A percentile compares a stretch with the other conserved stretches of the same genome.
Conservation (phyloP, 352 stramenopile species). For the Phytopythium boreale region DNA sequence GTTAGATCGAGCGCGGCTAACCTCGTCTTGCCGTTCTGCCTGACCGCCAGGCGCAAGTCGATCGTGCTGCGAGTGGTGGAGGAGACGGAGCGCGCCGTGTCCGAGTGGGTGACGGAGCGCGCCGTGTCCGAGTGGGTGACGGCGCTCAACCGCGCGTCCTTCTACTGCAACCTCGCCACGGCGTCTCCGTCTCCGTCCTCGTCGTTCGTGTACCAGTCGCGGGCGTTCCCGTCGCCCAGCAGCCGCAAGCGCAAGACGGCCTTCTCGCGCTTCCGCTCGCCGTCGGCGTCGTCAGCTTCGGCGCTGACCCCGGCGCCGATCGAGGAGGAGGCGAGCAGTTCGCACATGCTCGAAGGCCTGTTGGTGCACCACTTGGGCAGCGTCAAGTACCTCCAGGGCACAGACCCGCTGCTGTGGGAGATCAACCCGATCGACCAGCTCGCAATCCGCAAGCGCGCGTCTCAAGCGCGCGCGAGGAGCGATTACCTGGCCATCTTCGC, state of each 20-base stretch:
- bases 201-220: constrained; percentile 21
- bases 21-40: neutral
- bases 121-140: constrained; percentile 52
- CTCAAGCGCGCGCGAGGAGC: constrained; percentile 36
- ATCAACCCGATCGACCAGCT: constrained; percentile 79
- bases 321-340: constrained; percentile 22
- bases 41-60: constrained; percentile 39
- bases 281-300: constrained; percentile 40
- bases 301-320: constrained; percentile 11
- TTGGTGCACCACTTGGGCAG: constrained; percentile 69
- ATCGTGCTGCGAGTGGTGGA: constrained; percentile 59
- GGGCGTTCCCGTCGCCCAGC: constrained; percentile 21
- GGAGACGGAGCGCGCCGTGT: constrained; percentile 49
- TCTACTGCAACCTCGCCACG: constrained; percentile 57
- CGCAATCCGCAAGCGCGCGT: constrained; percentile 65
- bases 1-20: neutral
- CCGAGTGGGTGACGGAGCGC: constrained; percentile 53
- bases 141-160: constrained; percentile 66
- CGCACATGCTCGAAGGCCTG: constrained; percentile 18
- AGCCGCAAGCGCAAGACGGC: constrained; percentile 30
- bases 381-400: constrained; percentile 78
- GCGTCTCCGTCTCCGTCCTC: constrained; percentile 34
- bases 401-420: constrained; percentile 77
- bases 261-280: constrained; percentile 62
- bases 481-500: constrained; percentile 73